Evolutionary conservation across 2,329 filamentous ascomycete genomes (phyloP), one percentile per base, ranked within the genome.

Genomic region (Amauroascus verrucosus): DNA sequence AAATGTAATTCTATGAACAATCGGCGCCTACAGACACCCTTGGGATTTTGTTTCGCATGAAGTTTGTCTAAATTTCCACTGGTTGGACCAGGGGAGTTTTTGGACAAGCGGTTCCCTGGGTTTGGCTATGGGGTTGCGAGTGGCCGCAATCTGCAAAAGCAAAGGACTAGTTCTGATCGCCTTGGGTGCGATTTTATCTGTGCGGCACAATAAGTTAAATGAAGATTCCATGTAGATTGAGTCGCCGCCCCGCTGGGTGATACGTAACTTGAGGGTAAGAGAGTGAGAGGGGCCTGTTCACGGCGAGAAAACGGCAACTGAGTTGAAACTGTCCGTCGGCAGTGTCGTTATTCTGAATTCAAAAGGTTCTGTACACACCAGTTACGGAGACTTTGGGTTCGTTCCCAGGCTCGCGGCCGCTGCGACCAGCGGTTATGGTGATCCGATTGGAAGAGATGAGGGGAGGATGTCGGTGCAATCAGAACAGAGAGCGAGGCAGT

Each of bases 131-230:
- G n/a, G 30, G 22, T 20, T 35, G 48, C 28, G n/a, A 22, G 37
- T 14, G 26, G 48, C 35, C 26, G 11, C 18, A 51, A n/a, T 22
- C 48, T 44, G 48, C 37, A 51, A 16, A n/a, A 41, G 28, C 1
- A 35, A 24, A n/a, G 26, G 37, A 22, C 45, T n/a, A 32, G 45
- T 14, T 37, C 14, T 24, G 6, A 8, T 11, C 32, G n/a, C 26
- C 35, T 49, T 49, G 20, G 47, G 22, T 5, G 5, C 26, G 5
- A 9, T 30, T 32, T 26, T 7, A n/a, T 51, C 24, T 49, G 11
- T 51, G 48, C 48, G 48, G 48, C 48, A 51, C 37, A 43, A 38
- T 35, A n/a, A 40, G 41, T 30, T 30, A 45, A 43, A 51, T 30
- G 37, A 20, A 35, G 38, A 35, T 22, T 28, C 26, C 48, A 44